A percentile compares a stretch with the other conserved stretches of the same genome.
Evolutionary conservation across 2,329 filamentous ascomycete genomes (phyloP).

Genomic region (Beauveria sp.): DNA sequence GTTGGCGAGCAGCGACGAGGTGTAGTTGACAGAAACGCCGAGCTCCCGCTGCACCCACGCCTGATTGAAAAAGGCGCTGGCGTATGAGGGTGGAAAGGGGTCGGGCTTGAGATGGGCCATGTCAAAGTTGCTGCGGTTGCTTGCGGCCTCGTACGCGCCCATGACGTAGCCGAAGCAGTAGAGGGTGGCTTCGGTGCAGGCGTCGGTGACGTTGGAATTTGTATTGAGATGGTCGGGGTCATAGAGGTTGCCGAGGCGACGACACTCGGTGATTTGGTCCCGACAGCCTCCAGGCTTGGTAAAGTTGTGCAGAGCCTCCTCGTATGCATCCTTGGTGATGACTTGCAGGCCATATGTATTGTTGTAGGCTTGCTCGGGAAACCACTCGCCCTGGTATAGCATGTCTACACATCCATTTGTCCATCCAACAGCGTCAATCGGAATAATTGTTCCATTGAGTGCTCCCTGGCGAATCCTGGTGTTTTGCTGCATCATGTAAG

Average conservation of each 20-base stretch:
- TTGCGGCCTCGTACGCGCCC: neutral
- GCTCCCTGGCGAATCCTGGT: conserved; percentile 27
- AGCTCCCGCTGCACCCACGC: conserved; percentile 48
- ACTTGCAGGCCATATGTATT: conserved; percentile 57
- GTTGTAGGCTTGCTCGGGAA: conserved; percentile 47
- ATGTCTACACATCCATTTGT: conserved; percentile 61
- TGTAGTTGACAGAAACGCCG: conserved; percentile 52
- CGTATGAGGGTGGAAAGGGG: conserved; percentile 53
- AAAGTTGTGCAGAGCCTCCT: conserved; percentile 11
- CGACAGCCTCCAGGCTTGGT: conserved; percentile 36
- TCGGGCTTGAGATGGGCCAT: conserved; percentile 46
- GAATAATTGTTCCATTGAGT: conserved; percentile 32
- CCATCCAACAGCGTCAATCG: conserved; percentile 54
- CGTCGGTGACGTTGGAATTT: conserved; percentile 26
- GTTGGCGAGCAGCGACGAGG: conserved; percentile 28
- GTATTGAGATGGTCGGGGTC: conserved; percentile 43
- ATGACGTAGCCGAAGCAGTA: conserved; percentile 14
- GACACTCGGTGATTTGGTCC: conserved; percentile 43
- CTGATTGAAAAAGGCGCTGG: conserved; percentile 56
- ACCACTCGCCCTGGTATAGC: conserved; percentile 47
- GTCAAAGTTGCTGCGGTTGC: conserved; percentile 36
- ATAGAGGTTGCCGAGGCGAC: conserved; percentile 16
- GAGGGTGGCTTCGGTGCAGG: conserved; percentile 17
- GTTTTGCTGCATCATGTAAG: conserved; percentile 55
- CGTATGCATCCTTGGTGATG: conserved; percentile 37